Evolutionary conservation across 129 eudicot genomes (phyloP).

Genomic region (Tagetes patula): DNA sequence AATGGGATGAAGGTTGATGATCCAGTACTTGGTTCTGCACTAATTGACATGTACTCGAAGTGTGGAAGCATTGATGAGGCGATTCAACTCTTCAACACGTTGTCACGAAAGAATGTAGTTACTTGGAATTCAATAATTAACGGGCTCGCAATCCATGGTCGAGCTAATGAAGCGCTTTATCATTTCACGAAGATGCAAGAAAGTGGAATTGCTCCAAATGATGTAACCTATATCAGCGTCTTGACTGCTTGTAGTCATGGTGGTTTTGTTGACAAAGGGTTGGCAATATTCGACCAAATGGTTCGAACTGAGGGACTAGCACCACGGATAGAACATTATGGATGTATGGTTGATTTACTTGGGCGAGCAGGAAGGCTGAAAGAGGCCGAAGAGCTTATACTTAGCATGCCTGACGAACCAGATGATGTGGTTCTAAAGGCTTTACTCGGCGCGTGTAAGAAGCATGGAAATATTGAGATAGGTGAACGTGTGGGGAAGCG

Average conservation of each 20-base stretch:
- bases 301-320: conserved; percentile 30
- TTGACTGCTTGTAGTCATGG: conserved; percentile 60
- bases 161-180: conserved; percentile 38
- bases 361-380: conserved; percentile 53
- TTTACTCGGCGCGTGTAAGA: conserved; percentile 60
- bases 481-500: conserved; percentile 42
- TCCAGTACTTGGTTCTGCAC: conserved; percentile 49
- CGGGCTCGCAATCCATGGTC: conserved; percentile 57
- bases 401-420: conserved; percentile 40
- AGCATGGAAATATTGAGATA: conserved; percentile 46
- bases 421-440: conserved; percentile 56
- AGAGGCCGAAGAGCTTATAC: conserved; percentile 49
- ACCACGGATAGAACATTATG: conserved; percentile 56
- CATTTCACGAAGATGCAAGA: conserved; percentile 39
- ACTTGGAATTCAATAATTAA: conserved; percentile 59
- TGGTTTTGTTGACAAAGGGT: conserved; percentile 53
- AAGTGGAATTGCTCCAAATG: conserved; percentile 37
- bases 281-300: conserved; percentile 46
- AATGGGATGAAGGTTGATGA: conserved; percentile 42
- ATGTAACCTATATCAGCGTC: conserved; percentile 47
- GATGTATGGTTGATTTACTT: conserved; percentile 64
- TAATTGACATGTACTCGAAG: conserved; percentile 61
- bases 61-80: conserved; percentile 60
- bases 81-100: conserved; percentile 40
- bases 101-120: conserved; percentile 41